Conservation (phyloP, 345 rosid genomes). For the Bruguiera parviflora region DNA sequence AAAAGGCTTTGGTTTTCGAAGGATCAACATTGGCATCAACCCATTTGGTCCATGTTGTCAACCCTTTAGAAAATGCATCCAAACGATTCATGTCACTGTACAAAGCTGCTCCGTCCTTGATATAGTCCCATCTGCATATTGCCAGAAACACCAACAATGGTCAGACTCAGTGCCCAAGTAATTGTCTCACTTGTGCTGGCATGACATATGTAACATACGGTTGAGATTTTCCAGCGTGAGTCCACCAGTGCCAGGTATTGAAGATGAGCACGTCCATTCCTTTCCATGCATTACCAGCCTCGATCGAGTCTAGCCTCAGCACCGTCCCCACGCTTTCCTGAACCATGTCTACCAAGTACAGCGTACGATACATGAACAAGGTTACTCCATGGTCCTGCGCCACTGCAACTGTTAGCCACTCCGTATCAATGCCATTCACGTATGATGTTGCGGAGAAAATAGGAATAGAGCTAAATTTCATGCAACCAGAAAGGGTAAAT, state of each 20-base stretch:
- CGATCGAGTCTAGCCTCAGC: slow-evolving; percentile 58
- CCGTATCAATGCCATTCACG: neutral
- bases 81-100: slow-evolving; percentile 66
- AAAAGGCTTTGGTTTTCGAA: slow-evolving; percentile 66
- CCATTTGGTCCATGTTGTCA: slow-evolving; percentile 83
- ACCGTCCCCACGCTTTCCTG: slow-evolving; percentile 56
- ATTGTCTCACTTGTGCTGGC: neutral
- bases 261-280: slow-evolving; percentile 82
- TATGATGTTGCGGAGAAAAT: neutral
- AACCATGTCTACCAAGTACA: slow-evolving; percentile 74
- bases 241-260: slow-evolving; percentile 99
- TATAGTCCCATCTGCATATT: slow-evolving; percentile 71
- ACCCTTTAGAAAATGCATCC: slow-evolving; percentile 65
- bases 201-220: slow-evolving; percentile 32
- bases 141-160: neutral
- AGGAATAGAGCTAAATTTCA: too few relatives aligned
- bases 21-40: slow-evolving; percentile 67
- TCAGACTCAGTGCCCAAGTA: neutral
- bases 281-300: slow-evolving; percentile 64
- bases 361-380: slow-evolving; percentile 65
- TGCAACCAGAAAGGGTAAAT: too few relatives aligned
- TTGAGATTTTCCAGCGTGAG: slow-evolving; percentile 65
- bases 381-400: slow-evolving; percentile 69
- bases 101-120: slow-evolving; percentile 50
- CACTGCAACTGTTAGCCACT: neutral